Evolutionary conservation across 164 flowering plant genomes (phyloP).

Genomic region (Santalum album): DNA sequence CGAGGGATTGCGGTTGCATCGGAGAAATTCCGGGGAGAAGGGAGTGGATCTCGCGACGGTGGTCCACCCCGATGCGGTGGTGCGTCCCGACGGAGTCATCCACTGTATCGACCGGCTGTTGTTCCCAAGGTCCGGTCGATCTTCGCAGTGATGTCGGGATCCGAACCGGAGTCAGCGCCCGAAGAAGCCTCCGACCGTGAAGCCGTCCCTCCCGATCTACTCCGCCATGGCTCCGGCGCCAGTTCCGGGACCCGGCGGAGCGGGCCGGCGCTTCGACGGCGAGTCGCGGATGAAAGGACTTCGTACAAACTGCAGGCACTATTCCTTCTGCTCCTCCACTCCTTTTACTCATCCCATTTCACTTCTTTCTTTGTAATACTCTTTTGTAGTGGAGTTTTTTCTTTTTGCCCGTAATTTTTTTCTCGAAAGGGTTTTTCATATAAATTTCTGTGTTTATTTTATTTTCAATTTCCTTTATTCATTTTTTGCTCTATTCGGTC

Average conservation of each 20-base stretch:
- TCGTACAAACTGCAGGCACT: constrained; percentile 41
- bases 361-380: too few relatives aligned
- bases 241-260: constrained; percentile 54
- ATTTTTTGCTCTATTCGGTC: too few relatives aligned
- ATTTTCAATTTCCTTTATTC: too few relatives aligned
- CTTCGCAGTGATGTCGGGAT: constrained; percentile 36
- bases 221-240: constrained; percentile 49
- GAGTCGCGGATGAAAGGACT: constrained; percentile 43
- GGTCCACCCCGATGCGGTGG: constrained; percentile 14
- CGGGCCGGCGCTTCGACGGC: constrained; percentile 46
- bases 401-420: too few relatives aligned
- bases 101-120: constrained; percentile 45
- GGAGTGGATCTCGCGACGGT: constrained; percentile 13
- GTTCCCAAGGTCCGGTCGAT: constrained; percentile 31
- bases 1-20: constrained; percentile 2
- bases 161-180: too few relatives aligned
- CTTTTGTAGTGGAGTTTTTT: too few relatives aligned
- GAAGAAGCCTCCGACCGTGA: constrained; percentile 12
- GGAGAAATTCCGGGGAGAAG: neutral
- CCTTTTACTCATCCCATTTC: too few relatives aligned
- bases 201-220: constrained; percentile 28
- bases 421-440: too few relatives aligned
- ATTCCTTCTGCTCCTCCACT: too few relatives aligned
- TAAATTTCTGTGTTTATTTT: too few relatives aligned
- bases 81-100: constrained; percentile 46